Base-by-base conservation (phyloP, 306 rosid genomes). In the Carpinus viminea region DNA sequence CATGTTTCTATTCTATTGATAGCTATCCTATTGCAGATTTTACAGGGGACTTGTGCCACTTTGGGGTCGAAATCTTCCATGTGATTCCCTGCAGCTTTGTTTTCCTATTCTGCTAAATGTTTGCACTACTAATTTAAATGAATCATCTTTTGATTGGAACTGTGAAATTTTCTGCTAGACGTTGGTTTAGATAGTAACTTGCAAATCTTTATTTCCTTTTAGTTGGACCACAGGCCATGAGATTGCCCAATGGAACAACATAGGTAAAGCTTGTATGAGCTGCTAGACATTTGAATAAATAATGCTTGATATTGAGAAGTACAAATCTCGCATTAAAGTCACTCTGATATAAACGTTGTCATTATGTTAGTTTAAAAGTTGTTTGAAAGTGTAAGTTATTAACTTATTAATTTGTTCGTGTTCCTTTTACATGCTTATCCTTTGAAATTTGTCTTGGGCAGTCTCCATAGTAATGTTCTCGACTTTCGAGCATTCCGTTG, bases 381-480 rank as follows among this genome's bases (percentile, higher is more conserved):
- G 11, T 13, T 16, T 52, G 56, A 15, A 52, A 52, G 56, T 11
- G 8, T 47, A 11, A 47, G 51, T 8, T 47, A 47, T 10, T 47
- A 47, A 26, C 5, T 12, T 61, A 26, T 12, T 5, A 13, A 28
- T 61, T 61, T 78, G 24, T 77, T 36, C 53, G 57, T 77, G 76
- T 71, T 59, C 78, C 74, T 65, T 78, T 74, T 82, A 51, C 43
- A 62, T 80, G 74, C 47, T 81, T 38, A 80, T 45, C 68, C 18
- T 75, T 81, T 80, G 54, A 65, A 72, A 60, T 18, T 66, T 68
- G 13, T 59, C 76, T 76, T 75, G 48, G 28, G 73, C 89, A 88
- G 91, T 88, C 82, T 83, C 91, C 68, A 80, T 85, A 83, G 91
- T 88, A 20, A 88, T 88, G 91, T 88, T 88, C 83, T 78, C 91